phyloP scores from a whole-genome alignment of 1,284 basidiomycete genomes.

The Ustilago nuda region DNA sequence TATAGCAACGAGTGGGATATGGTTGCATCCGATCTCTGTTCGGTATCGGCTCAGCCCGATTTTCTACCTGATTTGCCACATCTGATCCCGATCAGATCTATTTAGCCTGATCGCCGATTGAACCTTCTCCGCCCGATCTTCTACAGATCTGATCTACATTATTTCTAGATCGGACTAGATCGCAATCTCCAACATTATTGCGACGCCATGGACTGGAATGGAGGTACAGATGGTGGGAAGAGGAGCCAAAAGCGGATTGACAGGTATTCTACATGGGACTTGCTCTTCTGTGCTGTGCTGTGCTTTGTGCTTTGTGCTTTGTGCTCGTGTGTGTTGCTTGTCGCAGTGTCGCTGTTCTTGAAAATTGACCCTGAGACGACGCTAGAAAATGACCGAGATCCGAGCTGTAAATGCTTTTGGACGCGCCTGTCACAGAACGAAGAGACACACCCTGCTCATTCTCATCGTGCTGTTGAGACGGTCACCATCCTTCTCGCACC shows the following conservation, averaged over 20 bases:
- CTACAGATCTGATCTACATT: too few relatives aligned
- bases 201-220: background rate
- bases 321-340: background rate
- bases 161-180: too few relatives aligned
- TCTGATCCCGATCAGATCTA: too few relatives aligned
- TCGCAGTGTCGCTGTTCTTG: background rate
- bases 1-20: too few relatives aligned
- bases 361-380: background rate
- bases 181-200: too few relatives aligned
- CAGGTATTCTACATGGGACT: background rate
- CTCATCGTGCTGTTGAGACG: background rate
- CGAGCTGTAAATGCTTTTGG: background rate
- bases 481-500: background rate
- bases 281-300: background rate
- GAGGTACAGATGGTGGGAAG: background rate
- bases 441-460: background rate
- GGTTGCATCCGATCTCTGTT: too few relatives aligned
- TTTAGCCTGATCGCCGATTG: too few relatives aligned
- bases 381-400: background rate
- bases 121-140: too few relatives aligned
- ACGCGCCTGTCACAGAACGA: conserved; percentile 6
- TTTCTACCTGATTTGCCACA: too few relatives aligned
- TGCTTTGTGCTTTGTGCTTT: background rate
- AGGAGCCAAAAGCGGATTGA: background rate
- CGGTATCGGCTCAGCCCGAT: too few relatives aligned